Evolutionary conservation across 805 yeast genomes (phyloP).

Genomic region (Barnettozyma siamensis): DNA sequence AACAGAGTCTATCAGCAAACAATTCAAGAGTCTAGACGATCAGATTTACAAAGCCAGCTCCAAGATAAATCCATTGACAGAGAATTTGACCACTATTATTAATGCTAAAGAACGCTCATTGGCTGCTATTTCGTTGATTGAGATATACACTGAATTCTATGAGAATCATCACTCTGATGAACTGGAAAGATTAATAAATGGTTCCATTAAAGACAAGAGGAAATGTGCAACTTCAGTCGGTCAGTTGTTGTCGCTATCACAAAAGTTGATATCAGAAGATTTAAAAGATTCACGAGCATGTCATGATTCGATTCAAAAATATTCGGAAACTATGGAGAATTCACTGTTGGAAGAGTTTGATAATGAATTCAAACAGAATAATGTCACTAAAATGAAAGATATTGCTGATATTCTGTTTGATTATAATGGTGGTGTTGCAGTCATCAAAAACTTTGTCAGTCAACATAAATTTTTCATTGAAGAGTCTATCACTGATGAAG

Average conservation of each 20-base stretch:
- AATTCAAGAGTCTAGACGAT: constrained; percentile 45
- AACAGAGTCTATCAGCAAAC: constrained; percentile 39
- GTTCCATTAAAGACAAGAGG: constrained; percentile 47
- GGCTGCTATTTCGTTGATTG: constrained; percentile 65
- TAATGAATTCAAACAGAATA: constrained; percentile 63
- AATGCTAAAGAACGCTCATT: constrained; percentile 67
- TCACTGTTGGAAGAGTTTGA: constrained; percentile 65
- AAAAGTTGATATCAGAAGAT: constrained; percentile 54
- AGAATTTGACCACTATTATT: constrained; percentile 58
- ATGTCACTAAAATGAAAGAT: constrained; percentile 66
- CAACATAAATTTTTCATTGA: constrained; percentile 65
- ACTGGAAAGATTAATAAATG: constrained; percentile 51
- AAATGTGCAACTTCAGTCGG: constrained; percentile 67
- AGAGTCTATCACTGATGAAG: constrained; percentile 19
- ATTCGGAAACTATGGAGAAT: constrained; percentile 72
- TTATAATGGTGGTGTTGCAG: constrained; percentile 80
- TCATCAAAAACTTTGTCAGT: constrained; percentile 74
- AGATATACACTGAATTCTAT: constrained; percentile 72
- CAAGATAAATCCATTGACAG: constrained; percentile 65
- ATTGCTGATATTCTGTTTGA: constrained; percentile 68
- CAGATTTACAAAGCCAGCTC: constrained; percentile 52
- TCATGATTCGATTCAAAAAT: constrained; percentile 50
- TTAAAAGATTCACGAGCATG: constrained; percentile 36
- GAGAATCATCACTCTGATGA: constrained; percentile 42
- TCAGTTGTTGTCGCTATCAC: constrained; percentile 57